Base-by-base conservation (phyloP, 306 rosid genomes). In the Glycyrrhiza uralensis region DNA sequence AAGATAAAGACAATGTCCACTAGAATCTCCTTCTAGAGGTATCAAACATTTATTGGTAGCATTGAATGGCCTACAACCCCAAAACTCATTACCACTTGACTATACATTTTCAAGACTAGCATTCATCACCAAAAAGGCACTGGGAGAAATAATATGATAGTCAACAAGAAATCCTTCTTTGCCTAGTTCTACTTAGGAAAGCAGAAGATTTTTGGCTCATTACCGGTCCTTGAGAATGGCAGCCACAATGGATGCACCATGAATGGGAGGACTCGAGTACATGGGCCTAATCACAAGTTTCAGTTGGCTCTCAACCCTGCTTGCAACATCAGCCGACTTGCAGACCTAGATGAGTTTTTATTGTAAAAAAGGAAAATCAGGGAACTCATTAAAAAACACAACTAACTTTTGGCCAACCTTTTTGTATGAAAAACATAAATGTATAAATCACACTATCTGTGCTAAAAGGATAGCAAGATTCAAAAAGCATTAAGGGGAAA, bases 221-320 rank as follows among this genome's bases (percentile, higher is more conserved):
- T 86, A 95, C 99, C 93, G 65, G 79, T 95, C 99, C 86, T 84
- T 91, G 63, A 95, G 96, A 81, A 95, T 79, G 57, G 96, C 75
- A 11, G 97, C 96, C 26, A 95, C 99, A 84, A 95, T 95, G 23
- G 99, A 86, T 75, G 97, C 99, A 65, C 99, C 99, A 23, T 95
- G 99, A 87, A 95, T 88, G 77, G 99, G 97, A 72, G 97, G 99
- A 76, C 50, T 95, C 30, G 99, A 95, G 81, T 88, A 95, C 99
- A 95, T 95, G 51, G 99, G 99, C 78, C 99, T 86, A 72, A 95
- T 85, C 80, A 95, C 99, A 56, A 95, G 97, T 78, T 95, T 95
- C 81, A 95, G 69, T 79, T 95, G 99, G 85, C 97, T 95, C 83
- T 95, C 99, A 66, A 91, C 97, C 80, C 69, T 86, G 82, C 89